Conservation (phyloP, 345 rosid species). For the Erucastrum elatum region DNA sequence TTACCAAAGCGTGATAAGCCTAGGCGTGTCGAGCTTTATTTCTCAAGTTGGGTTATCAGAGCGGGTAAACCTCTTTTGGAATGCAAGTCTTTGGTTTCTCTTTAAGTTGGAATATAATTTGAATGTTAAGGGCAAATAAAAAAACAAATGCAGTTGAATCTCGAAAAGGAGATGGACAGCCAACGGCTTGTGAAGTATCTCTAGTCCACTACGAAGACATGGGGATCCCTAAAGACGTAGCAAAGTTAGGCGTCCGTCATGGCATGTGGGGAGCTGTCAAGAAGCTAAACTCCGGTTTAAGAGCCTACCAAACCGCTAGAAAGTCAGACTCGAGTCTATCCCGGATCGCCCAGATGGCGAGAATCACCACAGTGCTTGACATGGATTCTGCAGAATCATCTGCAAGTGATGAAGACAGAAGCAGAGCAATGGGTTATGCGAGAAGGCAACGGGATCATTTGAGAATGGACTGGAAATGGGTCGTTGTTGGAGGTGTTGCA, state of each 20-base stretch:
- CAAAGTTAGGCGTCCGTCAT: conserved; percentile 88
- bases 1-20: conserved; percentile 84
- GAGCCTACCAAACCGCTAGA: conserved; percentile 80
- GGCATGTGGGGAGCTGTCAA: conserved; percentile 99
- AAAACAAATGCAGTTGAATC: conserved; percentile 68
- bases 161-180: conserved; percentile 83
- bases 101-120: neutral
- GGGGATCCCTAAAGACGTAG: conserved; percentile 99
- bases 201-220: conserved; percentile 92
- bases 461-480: conserved; percentile 91
- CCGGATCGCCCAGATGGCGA: conserved; percentile 73
- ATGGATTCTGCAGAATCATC: conserved; percentile 38
- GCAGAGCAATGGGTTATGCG: conserved; percentile 25
- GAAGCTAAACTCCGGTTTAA: conserved; percentile 81
- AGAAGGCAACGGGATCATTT: conserved; percentile 45
- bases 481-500: conserved; percentile 80
- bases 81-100: neutral
- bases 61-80: conserved; percentile 56
- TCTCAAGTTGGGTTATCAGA: conserved; percentile 93
- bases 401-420: conserved; percentile 17
- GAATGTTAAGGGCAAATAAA: neutral
- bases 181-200: conserved; percentile 81
- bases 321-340: conserved; percentile 59
- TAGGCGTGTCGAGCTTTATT: conserved; percentile 88
- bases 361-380: conserved; percentile 66